A percentile compares a stretch with the other conserved stretches of the same genome.
Conservation (phyloP, 2,329 filamentous ascomycete genomes). For the Emmonsiellopsis sp. region DNA sequence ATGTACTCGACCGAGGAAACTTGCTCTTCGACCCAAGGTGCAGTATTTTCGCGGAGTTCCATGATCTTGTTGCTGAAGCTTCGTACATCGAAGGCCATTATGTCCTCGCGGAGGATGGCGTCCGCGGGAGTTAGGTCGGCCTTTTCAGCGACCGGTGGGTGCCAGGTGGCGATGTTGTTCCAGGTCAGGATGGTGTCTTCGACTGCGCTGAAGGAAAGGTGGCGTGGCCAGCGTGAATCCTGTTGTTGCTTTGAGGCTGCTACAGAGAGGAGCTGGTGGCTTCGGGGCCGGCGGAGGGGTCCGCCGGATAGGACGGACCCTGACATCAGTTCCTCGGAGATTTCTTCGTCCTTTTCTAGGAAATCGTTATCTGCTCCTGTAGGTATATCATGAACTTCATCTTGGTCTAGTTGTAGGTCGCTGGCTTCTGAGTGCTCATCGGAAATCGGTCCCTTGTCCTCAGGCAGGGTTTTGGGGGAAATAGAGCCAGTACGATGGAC, state of each 20-base stretch:
- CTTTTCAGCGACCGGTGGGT: conserved; percentile 24
- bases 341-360: background rate
- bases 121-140: conserved; percentile 32
- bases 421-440: background rate
- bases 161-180: conserved; percentile 20
- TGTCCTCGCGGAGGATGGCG: conserved; percentile 31
- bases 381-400: background rate
- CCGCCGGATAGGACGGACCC: background rate
- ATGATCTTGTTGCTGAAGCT: conserved; percentile 29
- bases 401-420: background rate
- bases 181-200: conserved; percentile 36
- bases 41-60: conserved; percentile 27
- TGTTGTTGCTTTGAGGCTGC: conserved; percentile 14
- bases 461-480: background rate
- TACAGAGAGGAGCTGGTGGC: conserved; percentile 21
- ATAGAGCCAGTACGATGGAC: background rate
- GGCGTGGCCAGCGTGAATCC: conserved; percentile 30
- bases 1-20: conserved; percentile 46
- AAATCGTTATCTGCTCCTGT: background rate
- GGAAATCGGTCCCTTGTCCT: background rate
- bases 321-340: background rate
- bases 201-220: conserved; percentile 40
- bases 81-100: conserved; percentile 27
- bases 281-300: conserved; percentile 28
- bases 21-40: conserved; percentile 36